Evolutionary conservation across 176 grass and related monocot genomes (phyloP), one percentile per base, ranked within the genome.

Genomic region (Triticum monococcum): DNA sequence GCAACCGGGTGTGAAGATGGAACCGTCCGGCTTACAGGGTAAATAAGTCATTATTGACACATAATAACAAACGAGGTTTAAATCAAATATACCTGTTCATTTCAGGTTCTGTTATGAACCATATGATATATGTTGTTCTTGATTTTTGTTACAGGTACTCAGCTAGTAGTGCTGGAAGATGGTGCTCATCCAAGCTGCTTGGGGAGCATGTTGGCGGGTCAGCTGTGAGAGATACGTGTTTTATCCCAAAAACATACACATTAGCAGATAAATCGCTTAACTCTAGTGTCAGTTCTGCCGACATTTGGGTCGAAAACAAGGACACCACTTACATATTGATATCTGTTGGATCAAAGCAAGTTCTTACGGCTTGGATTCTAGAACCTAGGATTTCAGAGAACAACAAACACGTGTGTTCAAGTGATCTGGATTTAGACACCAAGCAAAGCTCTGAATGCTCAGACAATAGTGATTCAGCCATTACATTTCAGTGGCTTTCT

Each of bases 1-100:
- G 96, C 96, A 88, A 98, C 96, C 9, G 93, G 93, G 26, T 96
- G 93, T 83, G 96, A 98, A 90, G 93, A 98, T 88, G 96, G 96
- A 80, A 96, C 93, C 24, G 91, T 96, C 76, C 93, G 92, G 35
- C 85, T 98, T 78, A 92, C 96, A 84, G 83, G 90, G 96, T 98
- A 92, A 85, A 52, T 46, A 9, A 33, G 37, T 77, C 79, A 18
- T 64, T 76, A 77, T 67, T 68, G 31, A 68, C 61, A 25, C 36
- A 48, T 57, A 65, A 24, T 57, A 80, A 22, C 82, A 45, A 22
- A 10, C 32, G 3, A 10, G 11, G 16, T 73, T 87, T 22, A 12
- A 11, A 35, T 81, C n/a, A 48, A 61, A 74, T 28, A 31, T 1
- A 30, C 22, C 23, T 66, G 60, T 46, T 62, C 46, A 57, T 84